Conservation (phyloP, 768 basidiomycete species). For the Clathrus columnatus region DNA sequence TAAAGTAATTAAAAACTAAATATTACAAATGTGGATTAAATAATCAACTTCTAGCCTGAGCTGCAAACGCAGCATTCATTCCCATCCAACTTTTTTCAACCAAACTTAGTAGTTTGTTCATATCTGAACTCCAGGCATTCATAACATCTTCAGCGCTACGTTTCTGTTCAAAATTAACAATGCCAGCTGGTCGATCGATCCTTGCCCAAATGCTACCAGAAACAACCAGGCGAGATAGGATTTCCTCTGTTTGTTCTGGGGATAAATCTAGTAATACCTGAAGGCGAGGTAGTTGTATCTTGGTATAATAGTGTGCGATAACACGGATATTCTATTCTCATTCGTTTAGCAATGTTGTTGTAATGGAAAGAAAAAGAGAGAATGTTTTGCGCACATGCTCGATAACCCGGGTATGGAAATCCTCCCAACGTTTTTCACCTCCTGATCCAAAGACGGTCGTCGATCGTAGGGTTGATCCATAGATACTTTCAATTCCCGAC, state of each 20-base stretch:
- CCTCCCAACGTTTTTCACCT: constrained; percentile 76
- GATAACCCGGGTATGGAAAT: constrained; percentile 89
- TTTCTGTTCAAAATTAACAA: constrained; percentile 80
- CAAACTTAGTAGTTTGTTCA: constrained; percentile 82
- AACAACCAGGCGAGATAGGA: constrained; percentile 82
- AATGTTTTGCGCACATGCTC: constrained; percentile 67
- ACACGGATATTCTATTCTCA: constrained; percentile 88
- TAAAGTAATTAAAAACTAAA: background rate
- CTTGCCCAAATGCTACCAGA: constrained; percentile 90
- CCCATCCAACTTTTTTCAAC: constrained; percentile 99
- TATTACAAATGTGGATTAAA: background rate
- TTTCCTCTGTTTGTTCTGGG: constrained; percentile 75
- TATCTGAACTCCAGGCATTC: constrained; percentile 98
- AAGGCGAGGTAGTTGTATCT: constrained; percentile 77
- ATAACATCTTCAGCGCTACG: constrained; percentile 85
- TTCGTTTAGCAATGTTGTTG: background rate
- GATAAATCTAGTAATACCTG: constrained; percentile 83
- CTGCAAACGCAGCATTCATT: constrained; percentile 83
- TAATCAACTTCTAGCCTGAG: constrained; percentile 31
- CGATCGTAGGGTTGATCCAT: constrained; percentile 72
- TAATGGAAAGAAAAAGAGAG: background rate
- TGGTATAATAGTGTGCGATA: constrained; percentile 88
- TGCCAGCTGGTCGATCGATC: constrained; percentile 83
- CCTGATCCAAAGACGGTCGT: constrained; percentile 68
- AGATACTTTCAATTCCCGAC: constrained; percentile 86